These are phyloP conservation scores for Litsea cubeba DNA, from an alignment of 164 flowering plant genomes.

Conservation along the genomic window DNA sequence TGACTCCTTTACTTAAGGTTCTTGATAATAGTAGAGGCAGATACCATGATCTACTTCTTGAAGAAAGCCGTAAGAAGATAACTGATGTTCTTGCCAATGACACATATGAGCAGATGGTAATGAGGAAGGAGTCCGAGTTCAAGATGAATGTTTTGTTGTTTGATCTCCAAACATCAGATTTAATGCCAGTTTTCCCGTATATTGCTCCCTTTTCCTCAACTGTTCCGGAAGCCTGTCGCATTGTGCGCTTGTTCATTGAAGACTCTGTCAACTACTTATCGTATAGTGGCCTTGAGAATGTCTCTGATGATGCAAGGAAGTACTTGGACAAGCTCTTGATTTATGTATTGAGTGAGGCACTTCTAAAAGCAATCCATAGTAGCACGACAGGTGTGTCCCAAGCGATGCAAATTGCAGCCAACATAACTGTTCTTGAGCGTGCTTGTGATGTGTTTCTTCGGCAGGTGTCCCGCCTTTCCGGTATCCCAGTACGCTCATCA, in stretches of 20 bases:
- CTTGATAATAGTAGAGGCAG: slow-evolving; percentile 61
- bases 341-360: slow-evolving; percentile 69
- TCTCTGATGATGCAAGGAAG: slow-evolving; percentile 57
- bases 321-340: slow-evolving; percentile 79
- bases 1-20: slow-evolving; percentile 55
- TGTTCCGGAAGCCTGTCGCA: slow-evolving; percentile 78
- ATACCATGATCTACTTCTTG: slow-evolving; percentile 77
- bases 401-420: slow-evolving; percentile 90
- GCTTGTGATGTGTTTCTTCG: slow-evolving; percentile 78
- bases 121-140: slow-evolving; percentile 78
- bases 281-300: slow-evolving; percentile 49
- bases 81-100: slow-evolving; percentile 51
- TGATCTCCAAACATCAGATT: slow-evolving; percentile 67
- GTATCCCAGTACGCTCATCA: slow-evolving; percentile 50
- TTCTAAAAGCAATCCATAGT: slow-evolving; percentile 46
- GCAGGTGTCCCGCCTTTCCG: slow-evolving; percentile 74
- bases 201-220: slow-evolving; percentile 82
- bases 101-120: slow-evolving; percentile 66
- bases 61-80: slow-evolving; percentile 68
- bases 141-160: slow-evolving; percentile 54
- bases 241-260: slow-evolving; percentile 70
- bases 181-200: slow-evolving; percentile 83
- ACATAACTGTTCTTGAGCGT: slow-evolving; percentile 63
- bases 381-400: slow-evolving; percentile 52
- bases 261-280: slow-evolving; percentile 79